Evolutionary conservation across 2,329 filamentous ascomycete genomes (phyloP), one percentile per base, ranked within the genome.

Genomic region (Coniella vitis): DNA sequence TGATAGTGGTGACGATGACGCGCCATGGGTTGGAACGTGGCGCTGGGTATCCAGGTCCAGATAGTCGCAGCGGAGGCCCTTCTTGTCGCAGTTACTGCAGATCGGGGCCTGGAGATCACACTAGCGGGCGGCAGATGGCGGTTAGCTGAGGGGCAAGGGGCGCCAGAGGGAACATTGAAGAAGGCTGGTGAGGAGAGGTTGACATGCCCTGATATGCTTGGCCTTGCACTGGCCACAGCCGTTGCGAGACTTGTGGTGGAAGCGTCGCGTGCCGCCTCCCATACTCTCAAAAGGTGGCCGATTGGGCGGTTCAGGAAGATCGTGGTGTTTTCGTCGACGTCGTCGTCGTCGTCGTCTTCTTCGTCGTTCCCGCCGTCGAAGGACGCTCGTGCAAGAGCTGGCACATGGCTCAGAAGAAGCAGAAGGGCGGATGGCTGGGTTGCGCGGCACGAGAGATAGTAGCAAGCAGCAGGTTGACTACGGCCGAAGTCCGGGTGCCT

Each of bases 201-300:
- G 4, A 38, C 36, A 4, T 38, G 36, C 41, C 25, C 34, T 45
- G 34, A 45, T 45, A n/a, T 45, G 43, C 21, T 29, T 19, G 36
- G n/a, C 37, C 43, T 45, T 45, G 34, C 43, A 45, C 34, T 45
- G 43, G 13, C 43, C 34, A 37, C 43, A 45, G 16, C 43, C 43
- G 22, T 45, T 45, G 9, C 43, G 29, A 34, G 31, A 37, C 21
- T 45, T 45, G 43, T 32, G 29, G 17, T 45, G 43, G 17, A 20
- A 36, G 20, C 25, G 32, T 29, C 43, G 8, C n/a, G 43, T 29
- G 25, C 25, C 25, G 25, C 25, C 25, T 29, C 25, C 25, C 25
- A 29, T 29, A 10, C 25, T 47, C 35, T 39, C 35, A 47, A 13
- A 14, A 20, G 22, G 17, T 39, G 45, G 45, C 29, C 35, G 45